Conservation (phyloP, 345 rosid species). For the Camelina laxa region DNA sequence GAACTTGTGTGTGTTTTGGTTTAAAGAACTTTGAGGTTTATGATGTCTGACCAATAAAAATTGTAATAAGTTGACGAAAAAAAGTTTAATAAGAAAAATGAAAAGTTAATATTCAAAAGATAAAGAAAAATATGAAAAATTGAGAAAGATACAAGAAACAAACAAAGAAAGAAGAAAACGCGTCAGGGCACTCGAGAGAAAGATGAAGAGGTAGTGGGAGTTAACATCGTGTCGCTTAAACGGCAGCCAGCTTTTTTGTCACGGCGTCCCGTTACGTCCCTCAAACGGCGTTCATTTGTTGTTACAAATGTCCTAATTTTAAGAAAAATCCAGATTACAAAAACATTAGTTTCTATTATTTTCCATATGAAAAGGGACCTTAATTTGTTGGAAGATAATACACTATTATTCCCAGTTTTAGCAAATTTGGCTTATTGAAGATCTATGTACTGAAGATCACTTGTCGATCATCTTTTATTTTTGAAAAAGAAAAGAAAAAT, state of each 20-base stretch:
- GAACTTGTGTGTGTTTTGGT: too few relatives aligned
- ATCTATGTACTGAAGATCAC: constrained; percentile 4
- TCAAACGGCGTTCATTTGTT: constrained; percentile 36
- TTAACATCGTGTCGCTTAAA: constrained; percentile 45
- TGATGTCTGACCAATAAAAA: not conserved
- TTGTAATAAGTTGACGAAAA: too few relatives aligned
- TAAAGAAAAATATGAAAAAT: not conserved
- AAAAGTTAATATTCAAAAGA: not conserved
- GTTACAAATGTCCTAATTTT: not conserved
- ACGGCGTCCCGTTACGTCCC: constrained; percentile 34
- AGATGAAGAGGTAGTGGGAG: constrained; percentile 44
- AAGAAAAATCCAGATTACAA: not conserved
- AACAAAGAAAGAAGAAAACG: constrained; percentile 35
- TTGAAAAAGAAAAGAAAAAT: too few relatives aligned
- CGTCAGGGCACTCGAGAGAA: constrained; percentile 45
- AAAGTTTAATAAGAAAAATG: not conserved
- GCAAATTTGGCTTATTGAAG: not conserved
- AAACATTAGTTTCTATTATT: not conserved
- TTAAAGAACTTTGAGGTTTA: not conserved
- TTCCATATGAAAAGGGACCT: not conserved
- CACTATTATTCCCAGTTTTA: not conserved
- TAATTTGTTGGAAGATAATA: not conserved
- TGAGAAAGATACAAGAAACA: constrained; percentile 5
- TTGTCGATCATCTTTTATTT: not conserved
- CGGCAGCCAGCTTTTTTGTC: constrained; percentile 44